Conservation (phyloP, 768 basidiomycete genomes). For the Lyophyllum atratum region DNA sequence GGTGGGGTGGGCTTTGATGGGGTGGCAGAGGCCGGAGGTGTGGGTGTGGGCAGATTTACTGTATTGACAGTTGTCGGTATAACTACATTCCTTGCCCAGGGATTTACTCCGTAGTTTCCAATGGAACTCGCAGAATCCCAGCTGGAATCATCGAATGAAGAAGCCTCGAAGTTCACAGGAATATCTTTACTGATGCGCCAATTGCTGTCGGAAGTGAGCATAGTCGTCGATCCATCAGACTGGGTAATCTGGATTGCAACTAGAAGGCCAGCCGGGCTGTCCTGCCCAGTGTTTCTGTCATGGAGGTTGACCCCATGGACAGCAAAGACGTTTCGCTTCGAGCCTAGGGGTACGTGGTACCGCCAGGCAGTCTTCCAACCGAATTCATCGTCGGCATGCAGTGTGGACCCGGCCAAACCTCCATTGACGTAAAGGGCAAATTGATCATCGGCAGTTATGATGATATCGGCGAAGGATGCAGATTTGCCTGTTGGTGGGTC, state of each 20-base stretch:
- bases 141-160: slow-evolving; percentile 18
- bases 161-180: slow-evolving; percentile 22
- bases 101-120: slow-evolving; percentile 22
- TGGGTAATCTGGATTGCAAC: slow-evolving; percentile 24
- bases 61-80: neutral
- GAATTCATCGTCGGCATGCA: neutral
- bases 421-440: slow-evolving; percentile 6
- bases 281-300: slow-evolving; percentile 16
- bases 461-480: slow-evolving; percentile 6
- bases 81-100: slow-evolving; percentile 11
- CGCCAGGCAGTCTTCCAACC: neutral
- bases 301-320: slow-evolving; percentile 25
- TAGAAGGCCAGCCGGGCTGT: slow-evolving; percentile 27
- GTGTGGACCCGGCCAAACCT: neutral
- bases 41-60: neutral
- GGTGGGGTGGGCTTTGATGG: too few species aligned
- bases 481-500: slow-evolving; percentile 1
- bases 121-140: slow-evolving; percentile 21
- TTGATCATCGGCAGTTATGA: slow-evolving; percentile 4
- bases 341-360: slow-evolving; percentile 17
- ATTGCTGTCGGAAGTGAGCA: slow-evolving; percentile 20
- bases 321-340: slow-evolving; percentile 24
- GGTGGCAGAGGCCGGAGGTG: neutral
- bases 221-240: slow-evolving; percentile 23
- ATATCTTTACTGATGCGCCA: slow-evolving; percentile 24